phyloP scores from a whole-genome alignment of 108 stramenopile species.

The Parietichytrium sp. region DNA sequence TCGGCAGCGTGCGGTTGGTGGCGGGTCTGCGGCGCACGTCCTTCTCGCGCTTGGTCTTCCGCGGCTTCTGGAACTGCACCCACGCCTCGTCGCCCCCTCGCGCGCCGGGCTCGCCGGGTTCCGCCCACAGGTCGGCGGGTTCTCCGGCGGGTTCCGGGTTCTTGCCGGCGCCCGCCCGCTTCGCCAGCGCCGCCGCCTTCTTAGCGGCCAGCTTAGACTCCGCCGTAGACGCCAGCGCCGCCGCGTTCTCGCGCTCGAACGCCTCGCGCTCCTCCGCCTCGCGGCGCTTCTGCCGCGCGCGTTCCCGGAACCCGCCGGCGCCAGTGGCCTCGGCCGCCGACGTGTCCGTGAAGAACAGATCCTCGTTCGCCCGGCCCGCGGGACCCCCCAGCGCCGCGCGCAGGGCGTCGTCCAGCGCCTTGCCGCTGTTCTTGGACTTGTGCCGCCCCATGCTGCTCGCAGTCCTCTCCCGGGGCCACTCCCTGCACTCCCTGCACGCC shows the following conservation, averaged over 20 bases:
- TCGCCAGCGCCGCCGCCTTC: not conserved
- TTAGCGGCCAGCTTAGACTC: not conserved
- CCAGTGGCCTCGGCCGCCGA: not conserved
- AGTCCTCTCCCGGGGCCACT: too few relatives aligned
- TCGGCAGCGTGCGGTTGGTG: too few relatives aligned
- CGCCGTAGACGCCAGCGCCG: not conserved
- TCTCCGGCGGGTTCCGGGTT: not conserved
- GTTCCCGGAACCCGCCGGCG: too few relatives aligned
- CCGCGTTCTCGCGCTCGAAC: not conserved
- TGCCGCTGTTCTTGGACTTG: constrained; percentile 36
- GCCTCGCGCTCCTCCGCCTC: constrained; percentile 12
- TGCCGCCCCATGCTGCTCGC: not conserved
- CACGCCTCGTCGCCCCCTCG: not conserved
- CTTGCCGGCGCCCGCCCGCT: not conserved
- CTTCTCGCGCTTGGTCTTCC: not conserved
- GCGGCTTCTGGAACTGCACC: not conserved
- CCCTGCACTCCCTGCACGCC: too few relatives aligned
- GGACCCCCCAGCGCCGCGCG: not conserved
- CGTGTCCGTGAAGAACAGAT: not conserved
- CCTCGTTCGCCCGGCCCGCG: not conserved
- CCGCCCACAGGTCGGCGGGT: not conserved
- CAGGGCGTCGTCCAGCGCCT: not conserved
- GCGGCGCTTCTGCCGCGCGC: not conserved
- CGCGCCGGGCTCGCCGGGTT: not conserved
- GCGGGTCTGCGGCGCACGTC: too few relatives aligned